phyloP scores from a whole-genome alignment of 352 stramenopile species.

The Saprolegnia parasitica region DNA sequence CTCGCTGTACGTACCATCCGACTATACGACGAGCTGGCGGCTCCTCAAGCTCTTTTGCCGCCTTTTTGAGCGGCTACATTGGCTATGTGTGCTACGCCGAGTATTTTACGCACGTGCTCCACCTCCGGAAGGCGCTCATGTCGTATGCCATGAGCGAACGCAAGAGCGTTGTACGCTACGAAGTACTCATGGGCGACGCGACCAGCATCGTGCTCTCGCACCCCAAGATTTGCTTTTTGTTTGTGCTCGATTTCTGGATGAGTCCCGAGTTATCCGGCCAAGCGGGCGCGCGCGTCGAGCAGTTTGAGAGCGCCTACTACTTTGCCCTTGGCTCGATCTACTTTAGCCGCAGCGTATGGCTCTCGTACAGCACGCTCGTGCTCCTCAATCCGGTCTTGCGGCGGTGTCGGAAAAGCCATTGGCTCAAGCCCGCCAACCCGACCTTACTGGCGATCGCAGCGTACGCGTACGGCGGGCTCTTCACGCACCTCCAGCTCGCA shows the following conservation, averaged over 20 bases:
- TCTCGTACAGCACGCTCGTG: not conserved
- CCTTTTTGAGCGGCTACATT: constrained; percentile 1
- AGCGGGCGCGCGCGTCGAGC: not conserved
- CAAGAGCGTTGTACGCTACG: constrained; percentile 5
- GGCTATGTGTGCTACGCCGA: too few species aligned
- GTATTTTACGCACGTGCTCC: constrained; percentile 2
- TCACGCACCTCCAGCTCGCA: not conserved
- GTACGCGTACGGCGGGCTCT: not conserved
- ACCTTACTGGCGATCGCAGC: constrained; percentile 3
- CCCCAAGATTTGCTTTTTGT: constrained; percentile 2
- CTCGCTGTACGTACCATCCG: not conserved
- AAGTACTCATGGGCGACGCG: constrained; percentile 12
- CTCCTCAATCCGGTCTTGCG: constrained; percentile 1
- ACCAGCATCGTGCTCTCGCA: constrained; percentile 5
- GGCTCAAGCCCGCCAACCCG: constrained; percentile 1
- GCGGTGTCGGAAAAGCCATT: not conserved
- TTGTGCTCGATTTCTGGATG: constrained; percentile 21
- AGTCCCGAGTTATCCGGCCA: constrained; percentile 4
- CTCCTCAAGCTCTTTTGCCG: constrained; percentile 1
- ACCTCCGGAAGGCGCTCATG: not conserved
- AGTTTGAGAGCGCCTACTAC: not conserved
- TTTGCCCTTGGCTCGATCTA: not conserved
- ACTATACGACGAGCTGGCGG: not conserved
- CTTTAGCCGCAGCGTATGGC: constrained; percentile 16
- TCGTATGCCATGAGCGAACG: not conserved